Conservation (phyloP, 805 yeast genomes). For the Yamadazyma tumulicola region DNA sequence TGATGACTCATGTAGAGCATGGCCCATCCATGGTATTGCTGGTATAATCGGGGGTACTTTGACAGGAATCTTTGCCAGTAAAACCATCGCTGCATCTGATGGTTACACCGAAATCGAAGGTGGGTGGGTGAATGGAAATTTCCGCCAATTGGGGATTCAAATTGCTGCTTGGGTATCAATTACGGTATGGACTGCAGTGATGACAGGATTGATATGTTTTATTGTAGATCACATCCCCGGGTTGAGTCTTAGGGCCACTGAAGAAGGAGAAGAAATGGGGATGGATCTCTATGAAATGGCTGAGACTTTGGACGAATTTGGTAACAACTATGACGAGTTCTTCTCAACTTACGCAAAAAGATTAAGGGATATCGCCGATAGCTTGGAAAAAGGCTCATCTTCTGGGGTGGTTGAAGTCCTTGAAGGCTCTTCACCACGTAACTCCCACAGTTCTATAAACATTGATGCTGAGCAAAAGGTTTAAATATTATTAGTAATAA, state of each 20-base stretch:
- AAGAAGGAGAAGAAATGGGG: conserved; percentile 49
- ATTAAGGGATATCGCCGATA: conserved; percentile 17
- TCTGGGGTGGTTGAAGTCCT: conserved; percentile 15
- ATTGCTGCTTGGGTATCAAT: conserved; percentile 42
- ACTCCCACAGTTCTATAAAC: conserved; percentile 12
- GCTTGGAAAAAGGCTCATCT: conserved; percentile 10
- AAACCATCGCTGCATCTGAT: conserved; percentile 41
- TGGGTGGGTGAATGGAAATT: conserved; percentile 47
- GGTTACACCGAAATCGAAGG: conserved; percentile 42
- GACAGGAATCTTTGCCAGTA: conserved; percentile 44
- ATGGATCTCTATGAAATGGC: conserved; percentile 50
- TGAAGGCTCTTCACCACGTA: conserved; percentile 14
- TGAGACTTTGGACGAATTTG: conserved; percentile 41
- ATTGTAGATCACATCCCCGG: conserved; percentile 52
- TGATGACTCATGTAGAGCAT: conserved; percentile 46
- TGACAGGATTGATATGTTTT: conserved; percentile 42
- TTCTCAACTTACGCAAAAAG: conserved; percentile 19
- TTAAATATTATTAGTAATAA: not conserved
- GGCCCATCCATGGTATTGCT: conserved; percentile 47
- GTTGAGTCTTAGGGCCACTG: conserved; percentile 39
- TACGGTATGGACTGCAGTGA: conserved; percentile 42
- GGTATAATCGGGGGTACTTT: conserved; percentile 43
- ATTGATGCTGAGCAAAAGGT: conserved; percentile 11
- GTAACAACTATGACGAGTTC: conserved; percentile 28
- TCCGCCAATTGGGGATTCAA: conserved; percentile 44